Base-by-base conservation (phyloP, 176 grass and related monocot species). In the Cenchrus purpureus region DNA sequence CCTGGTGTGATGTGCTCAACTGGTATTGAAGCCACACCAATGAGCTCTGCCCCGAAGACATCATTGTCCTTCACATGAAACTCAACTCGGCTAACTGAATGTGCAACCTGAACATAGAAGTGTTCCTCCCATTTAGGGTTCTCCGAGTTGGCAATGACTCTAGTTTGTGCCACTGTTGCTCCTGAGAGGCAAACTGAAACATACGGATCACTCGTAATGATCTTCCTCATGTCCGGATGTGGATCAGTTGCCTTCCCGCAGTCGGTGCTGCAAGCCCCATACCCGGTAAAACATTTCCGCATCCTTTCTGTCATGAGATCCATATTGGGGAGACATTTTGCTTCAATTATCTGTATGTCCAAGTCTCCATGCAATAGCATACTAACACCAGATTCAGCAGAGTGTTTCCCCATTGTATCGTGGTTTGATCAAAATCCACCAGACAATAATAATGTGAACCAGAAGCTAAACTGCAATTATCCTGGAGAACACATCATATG, bases 51-150 rank as follows among this genome's bases (percentile, higher is more conserved):
- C 61, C 96, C 96, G 14, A 98, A 98, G 14, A 98, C 80, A 77
- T 98, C 93, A 61, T 98, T 95, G 58, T 98, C 96, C 82, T 95
- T 93, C 67, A 98, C 96, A 80, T 87, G 91, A 73, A 98, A 98
- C 85, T 98, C 93, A 48, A 98, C 32, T 74, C 82, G 87, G 46
- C 70, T 80, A 46, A 89, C 82, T 37, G 96, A 92, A 76, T 98
- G 96, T 8, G 96, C 96, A 22, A 98, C 96, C 45, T 94, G 91
- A 81, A 95, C 86, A 76, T 87, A 90, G 76, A 98, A 98, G 68
- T 98, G 96, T 56, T 98, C 96, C 12, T 95, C 91, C 96, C 96
- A 95, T 87, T 95, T 98, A 4, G 96, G 96, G 51, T 98, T 87
- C 83, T 98, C 96, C 0, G 93, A 92, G 84, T 98, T 98, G 0